Percentiles rank a stretch among this genome's conserved stretches.
phyloP scores from a whole-genome alignment of 495 filamentous ascomycete genomes.

The Thermothielavioides terrestris region DNA sequence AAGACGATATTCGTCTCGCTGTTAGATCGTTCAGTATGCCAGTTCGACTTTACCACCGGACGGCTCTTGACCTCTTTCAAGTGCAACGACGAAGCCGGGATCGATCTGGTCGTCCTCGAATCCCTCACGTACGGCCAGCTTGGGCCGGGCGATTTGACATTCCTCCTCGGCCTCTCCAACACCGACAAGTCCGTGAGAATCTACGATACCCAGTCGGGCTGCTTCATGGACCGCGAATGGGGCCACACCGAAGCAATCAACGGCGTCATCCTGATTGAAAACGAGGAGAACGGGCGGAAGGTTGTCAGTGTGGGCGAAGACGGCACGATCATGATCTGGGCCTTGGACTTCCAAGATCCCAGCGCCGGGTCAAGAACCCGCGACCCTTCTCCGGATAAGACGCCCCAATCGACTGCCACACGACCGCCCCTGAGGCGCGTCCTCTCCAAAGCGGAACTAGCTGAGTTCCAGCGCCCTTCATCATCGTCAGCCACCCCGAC shows the following conservation, averaged over 20 bases:
- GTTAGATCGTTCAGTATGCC: conserved; percentile 70
- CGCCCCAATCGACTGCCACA: conserved; percentile 37
- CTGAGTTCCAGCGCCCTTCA: conserved; percentile 62
- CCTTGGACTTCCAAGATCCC: conserved; percentile 43
- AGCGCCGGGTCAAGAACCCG: conserved; percentile 25
- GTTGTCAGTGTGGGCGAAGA: conserved; percentile 73
- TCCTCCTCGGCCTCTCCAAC: conserved; percentile 76
- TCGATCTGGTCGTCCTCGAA: conserved; percentile 74
- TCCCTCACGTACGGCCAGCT: conserved; percentile 54
- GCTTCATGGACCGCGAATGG: conserved; percentile 77
- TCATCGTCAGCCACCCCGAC: conserved; percentile 24
- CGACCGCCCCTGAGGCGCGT: conserved; percentile 63
- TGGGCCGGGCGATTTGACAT: conserved; percentile 29
- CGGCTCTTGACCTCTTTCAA: conserved; percentile 66
- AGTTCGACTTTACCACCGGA: conserved; percentile 66
- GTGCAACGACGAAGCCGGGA: conserved; percentile 64
- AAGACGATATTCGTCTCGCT: conserved; percentile 64
- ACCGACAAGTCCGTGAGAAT: conserved; percentile 91
- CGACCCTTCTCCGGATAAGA: conserved; percentile 45
- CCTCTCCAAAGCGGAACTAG: conserved; percentile 66
- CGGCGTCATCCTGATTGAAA: conserved; percentile 65
- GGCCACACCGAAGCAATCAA: conserved; percentile 91
- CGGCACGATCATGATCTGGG: conserved; percentile 82
- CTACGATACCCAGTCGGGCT: conserved; percentile 69
- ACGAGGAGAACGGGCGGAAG: conserved; percentile 40